A percentile compares a stretch with the other conserved stretches of the same genome.
These are phyloP conservation scores for Botrytis deweyae DNA, from an alignment of 2,329 filamentous ascomycete species.

Conservation along the genomic window DNA sequence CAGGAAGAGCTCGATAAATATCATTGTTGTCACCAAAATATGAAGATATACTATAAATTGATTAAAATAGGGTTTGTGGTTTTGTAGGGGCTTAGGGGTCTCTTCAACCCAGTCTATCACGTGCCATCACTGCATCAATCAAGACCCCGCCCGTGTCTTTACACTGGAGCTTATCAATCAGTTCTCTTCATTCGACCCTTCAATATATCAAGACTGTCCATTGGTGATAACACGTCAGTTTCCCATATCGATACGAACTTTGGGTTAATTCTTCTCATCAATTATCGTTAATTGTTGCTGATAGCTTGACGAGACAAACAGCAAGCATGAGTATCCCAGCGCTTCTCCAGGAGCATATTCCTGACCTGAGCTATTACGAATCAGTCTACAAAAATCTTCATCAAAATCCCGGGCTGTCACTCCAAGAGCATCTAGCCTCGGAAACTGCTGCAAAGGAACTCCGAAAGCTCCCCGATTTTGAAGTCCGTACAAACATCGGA, in stretches of 20 bases:
- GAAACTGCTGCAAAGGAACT: slow-evolving; percentile 47
- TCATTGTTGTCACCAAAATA: too few relatives aligned
- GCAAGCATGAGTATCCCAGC: slow-evolving; percentile 24
- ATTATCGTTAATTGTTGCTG: neutral
- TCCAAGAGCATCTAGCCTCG: slow-evolving; percentile 55
- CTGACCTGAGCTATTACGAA: slow-evolving; percentile 45
- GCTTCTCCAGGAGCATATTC: slow-evolving; percentile 21
- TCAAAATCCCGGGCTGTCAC: slow-evolving; percentile 57
- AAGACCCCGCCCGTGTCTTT: too few relatives aligned
- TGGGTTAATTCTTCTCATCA: neutral
- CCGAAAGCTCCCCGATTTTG: slow-evolving; percentile 38
- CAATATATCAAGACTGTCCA: neutral
- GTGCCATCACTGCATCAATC: neutral
- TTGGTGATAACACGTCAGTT: neutral
- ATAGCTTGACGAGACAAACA: neutral
- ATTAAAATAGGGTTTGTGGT: too few relatives aligned
- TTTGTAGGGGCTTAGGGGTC: too few relatives aligned
- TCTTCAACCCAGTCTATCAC: neutral
- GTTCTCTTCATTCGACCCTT: neutral
- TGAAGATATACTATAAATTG: too few relatives aligned
- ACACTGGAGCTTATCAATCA: neutral
- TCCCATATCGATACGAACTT: neutral
- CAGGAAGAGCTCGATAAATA: too few relatives aligned
- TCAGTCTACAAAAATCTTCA: slow-evolving; percentile 59
- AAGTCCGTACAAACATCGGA: slow-evolving; percentile 53